Base-by-base conservation (phyloP, 2,329 filamentous ascomycete genomes). In the Pseudocercospora musae region DNA sequence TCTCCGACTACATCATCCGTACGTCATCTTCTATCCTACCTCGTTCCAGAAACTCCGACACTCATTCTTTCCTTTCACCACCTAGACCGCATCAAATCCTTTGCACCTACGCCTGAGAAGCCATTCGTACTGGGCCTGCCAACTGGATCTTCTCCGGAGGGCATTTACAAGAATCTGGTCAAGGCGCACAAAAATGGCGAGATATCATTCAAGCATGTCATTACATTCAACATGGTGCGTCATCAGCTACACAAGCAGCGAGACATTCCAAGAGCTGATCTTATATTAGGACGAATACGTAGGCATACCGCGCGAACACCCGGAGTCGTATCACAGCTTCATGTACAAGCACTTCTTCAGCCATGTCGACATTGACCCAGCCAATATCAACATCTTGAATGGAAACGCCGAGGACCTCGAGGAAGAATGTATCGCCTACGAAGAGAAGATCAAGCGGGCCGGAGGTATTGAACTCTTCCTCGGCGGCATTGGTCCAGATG, bases 261-360 rank as follows among this genome's bases (percentile, higher is more conserved):
- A 49, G 40, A 31, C 56, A 57, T 33, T 37, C n/a, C n/a, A n/a
- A 55, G 50, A 7, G 40, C 63, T 63, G 6, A 67, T 44, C 1
- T 29, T 50, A 8, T 15, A 11, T 29, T 68, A 89, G 87, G 91
- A 96, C 78, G 91, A 96, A 79, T 96, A 96, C 72, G 90, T 95
- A 68, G 90, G 89, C 61, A 85, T 96, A 66, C 88, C 91, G 33
- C 87, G 90, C 71, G 90, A 93, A 70, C 90, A 96, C 75, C 87
- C 90, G 11, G 88, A 95, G 76, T 92, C 88, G 71, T 96, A 96
- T 78, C 91, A 96, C 80, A 90, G 88, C 68, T 96, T 95, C 81
- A 95, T 96, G 91, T 96, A 92, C 85, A 91, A 90, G 78, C 84
- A 95, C 79, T 92, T 96, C 82, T 96, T 96, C 82, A 91, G 89